These are phyloP conservation scores for Plasmodium relictum DNA, from an alignment of 169 alveolate genomes.

Conservation along the genomic window DNA sequence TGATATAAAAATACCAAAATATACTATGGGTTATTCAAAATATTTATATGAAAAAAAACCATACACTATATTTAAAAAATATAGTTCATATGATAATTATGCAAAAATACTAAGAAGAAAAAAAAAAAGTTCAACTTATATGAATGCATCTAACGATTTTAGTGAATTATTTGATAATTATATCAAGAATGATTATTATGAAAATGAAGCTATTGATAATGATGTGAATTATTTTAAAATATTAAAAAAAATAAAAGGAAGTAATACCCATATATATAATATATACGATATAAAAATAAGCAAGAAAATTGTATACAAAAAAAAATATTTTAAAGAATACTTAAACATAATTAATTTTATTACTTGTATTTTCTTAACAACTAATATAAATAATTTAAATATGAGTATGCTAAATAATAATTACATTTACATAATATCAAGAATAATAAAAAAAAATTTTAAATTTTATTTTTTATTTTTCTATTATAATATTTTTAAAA, in stretches of 20 bases:
- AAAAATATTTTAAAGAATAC: constrained; percentile 47
- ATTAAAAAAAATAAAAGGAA: constrained; percentile 37
- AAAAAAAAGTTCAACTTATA: constrained; percentile 18
- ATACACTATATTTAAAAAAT: too few species aligned
- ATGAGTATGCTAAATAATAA: constrained; percentile 45
- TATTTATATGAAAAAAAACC: too few species aligned
- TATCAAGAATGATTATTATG: neutral
- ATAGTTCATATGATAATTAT: neutral
- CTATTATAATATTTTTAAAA: constrained; percentile 57
- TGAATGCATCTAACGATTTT: constrained; percentile 4
- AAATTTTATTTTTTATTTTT: constrained; percentile 62
- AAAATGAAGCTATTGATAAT: constrained; percentile 31
- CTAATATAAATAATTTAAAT: constrained; percentile 50
- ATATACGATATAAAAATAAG: constrained; percentile 35
- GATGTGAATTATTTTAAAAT: constrained; percentile 38
- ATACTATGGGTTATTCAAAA: too few species aligned
- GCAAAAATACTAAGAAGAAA: neutral
- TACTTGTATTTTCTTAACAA: constrained; percentile 28
- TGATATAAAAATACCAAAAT: too few species aligned
- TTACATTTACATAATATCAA: constrained; percentile 45
- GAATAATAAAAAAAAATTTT: constrained; percentile 49
- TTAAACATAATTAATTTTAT: constrained; percentile 39
- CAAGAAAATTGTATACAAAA: constrained; percentile 9
- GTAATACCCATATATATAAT: constrained; percentile 54
- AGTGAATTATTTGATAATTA: constrained; percentile 17